Percentiles rank a stretch among this genome's conserved stretches.
phyloP scores from a whole-genome alignment of 2,329 filamentous ascomycete genomes.

The Huntiella omanensis region DNA sequence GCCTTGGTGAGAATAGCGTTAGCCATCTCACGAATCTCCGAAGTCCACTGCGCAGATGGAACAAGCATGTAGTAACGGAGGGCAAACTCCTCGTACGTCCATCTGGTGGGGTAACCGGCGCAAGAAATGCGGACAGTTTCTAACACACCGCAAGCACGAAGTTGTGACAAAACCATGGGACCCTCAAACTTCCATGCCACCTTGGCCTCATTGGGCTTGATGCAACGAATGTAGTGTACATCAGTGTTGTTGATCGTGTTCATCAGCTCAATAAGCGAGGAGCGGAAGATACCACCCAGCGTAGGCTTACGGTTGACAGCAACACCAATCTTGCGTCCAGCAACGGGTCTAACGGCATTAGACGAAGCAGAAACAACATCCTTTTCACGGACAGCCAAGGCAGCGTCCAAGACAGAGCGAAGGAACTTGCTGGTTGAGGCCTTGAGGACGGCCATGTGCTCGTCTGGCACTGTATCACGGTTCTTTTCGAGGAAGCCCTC shows the following conservation, averaged over 20 bases:
- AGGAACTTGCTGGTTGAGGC: constrained; percentile 75
- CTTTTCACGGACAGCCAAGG: constrained; percentile 75
- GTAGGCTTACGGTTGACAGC: constrained; percentile 93
- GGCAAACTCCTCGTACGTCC: constrained; percentile 98
- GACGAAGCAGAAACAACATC: constrained; percentile 48
- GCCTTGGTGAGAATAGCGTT: constrained; percentile 81
- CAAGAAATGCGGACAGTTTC: constrained; percentile 96
- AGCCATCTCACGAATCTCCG: constrained; percentile 85
- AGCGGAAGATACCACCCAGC: constrained; percentile 95
- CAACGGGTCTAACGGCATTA: constrained; percentile 59
- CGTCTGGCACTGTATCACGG: constrained; percentile 91
- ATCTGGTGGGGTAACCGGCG: constrained; percentile 89
- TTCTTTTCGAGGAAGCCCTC: constrained; percentile 99
- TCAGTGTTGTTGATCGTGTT: constrained; percentile 93
- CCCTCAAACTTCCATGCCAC: constrained; percentile 96
- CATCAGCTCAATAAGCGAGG: constrained; percentile 95
- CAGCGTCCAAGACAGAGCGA: constrained; percentile 65
- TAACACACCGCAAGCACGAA: constrained; percentile 94
- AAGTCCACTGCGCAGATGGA: constrained; percentile 74
- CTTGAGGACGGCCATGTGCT: constrained; percentile 85
- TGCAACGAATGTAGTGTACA: constrained; percentile 96
- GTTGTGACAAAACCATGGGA: constrained; percentile 92
- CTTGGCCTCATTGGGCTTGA: constrained; percentile 96
- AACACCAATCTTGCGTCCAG: constrained; percentile 72
- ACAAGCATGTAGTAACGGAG: constrained; percentile 97